A percentile compares a stretch with the other conserved stretches of the same genome.
phyloP scores from a whole-genome alignment of 2,329 filamentous ascomycete species.

The Rhynchosporium agropyri region DNA sequence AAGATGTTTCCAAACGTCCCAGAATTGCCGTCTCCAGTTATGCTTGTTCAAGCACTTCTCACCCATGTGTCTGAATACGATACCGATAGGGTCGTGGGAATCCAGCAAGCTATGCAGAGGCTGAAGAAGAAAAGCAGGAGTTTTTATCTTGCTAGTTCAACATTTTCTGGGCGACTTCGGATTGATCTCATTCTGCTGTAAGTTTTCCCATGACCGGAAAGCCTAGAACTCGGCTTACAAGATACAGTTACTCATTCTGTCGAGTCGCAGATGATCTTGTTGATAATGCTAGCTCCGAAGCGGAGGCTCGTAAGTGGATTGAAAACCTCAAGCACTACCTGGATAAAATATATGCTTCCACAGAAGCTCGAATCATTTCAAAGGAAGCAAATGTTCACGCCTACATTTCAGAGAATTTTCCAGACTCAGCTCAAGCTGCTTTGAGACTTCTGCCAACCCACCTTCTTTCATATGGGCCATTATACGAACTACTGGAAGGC shows the following conservation, averaged over 20 bases:
- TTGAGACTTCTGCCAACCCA: slow-evolving; percentile 60
- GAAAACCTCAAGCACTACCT: slow-evolving; percentile 60
- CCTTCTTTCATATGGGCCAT: slow-evolving; percentile 58
- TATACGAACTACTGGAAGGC: slow-evolving; percentile 66
- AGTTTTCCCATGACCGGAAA: slow-evolving; percentile 33
- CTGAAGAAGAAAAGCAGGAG: slow-evolving; percentile 69
- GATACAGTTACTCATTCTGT: slow-evolving; percentile 69
- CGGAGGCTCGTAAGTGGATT: slow-evolving; percentile 61
- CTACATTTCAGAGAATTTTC: slow-evolving; percentile 38
- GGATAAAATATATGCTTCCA: slow-evolving; percentile 51
- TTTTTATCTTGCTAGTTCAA: slow-evolving; percentile 72
- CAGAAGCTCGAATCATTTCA: slow-evolving; percentile 36
- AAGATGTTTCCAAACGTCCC: slow-evolving; percentile 55
- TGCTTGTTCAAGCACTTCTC: slow-evolving; percentile 56
- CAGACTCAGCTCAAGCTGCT: slow-evolving; percentile 46
- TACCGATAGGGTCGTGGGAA: slow-evolving; percentile 56
- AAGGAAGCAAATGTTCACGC: slow-evolving; percentile 27
- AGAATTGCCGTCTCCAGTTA: slow-evolving; percentile 50
- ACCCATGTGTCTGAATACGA: slow-evolving; percentile 55
- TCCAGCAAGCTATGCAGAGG: slow-evolving; percentile 60
- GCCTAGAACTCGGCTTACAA: slow-evolving; percentile 22
- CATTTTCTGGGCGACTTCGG: slow-evolving; percentile 68
- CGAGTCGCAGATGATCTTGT: slow-evolving; percentile 73
- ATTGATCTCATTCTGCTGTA: slow-evolving; percentile 68
- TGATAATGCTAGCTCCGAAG: slow-evolving; percentile 59